Evolutionary conservation across 306 rosid species (phyloP).

Genomic region (barrel medic (Medicago truncatula)): MtrunA17r5.0-ANR NC_053042.1:38164501-38165000

Average conservation of each 20-base stretch:
- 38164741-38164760: slow-evolving; percentile 69
- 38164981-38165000: too few species aligned
- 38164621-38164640: slow-evolving; percentile 75
- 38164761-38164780: slow-evolving; percentile 75
- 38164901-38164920: neutral
- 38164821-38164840: slow-evolving; percentile 3
- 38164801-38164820: slow-evolving; percentile 48
- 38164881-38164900: slow-evolving; percentile 21
- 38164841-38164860: neutral
- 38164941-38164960: neutral
- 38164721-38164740: slow-evolving; percentile 69
- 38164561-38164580: slow-evolving; percentile 69
- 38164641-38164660: slow-evolving; percentile 78
- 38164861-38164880: slow-evolving; percentile 5
- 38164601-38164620: slow-evolving; percentile 81
- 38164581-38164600: slow-evolving; percentile 61
- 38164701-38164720: slow-evolving; percentile 83
- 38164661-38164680: slow-evolving; percentile 32
- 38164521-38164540: slow-evolving; percentile 64
- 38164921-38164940: slow-evolving; percentile 26
- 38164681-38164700: slow-evolving; percentile 58
- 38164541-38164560: slow-evolving; percentile 52
- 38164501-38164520: slow-evolving; percentile 68
- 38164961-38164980: too few species aligned
- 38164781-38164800: slow-evolving; percentile 74